Conservation (phyloP, 2,329 filamentous ascomycete species). For the Neofusicoccum parvum region DNA sequence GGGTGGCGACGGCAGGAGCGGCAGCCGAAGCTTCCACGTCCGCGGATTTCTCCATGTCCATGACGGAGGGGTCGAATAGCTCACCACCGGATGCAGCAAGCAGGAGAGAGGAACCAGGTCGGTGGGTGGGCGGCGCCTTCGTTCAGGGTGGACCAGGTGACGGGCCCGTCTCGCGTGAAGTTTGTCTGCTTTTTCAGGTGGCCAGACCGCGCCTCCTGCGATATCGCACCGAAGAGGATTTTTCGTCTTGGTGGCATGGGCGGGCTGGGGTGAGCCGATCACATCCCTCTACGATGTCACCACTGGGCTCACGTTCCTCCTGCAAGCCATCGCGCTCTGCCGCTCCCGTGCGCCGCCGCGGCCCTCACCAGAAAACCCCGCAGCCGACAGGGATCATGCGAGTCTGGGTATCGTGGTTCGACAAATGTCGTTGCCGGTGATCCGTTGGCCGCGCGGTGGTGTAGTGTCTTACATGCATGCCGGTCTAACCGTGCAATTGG, state of each 20-base stretch:
- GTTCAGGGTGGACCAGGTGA: neutral
- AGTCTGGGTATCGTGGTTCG: neutral
- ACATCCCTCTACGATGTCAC: neutral
- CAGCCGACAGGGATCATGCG: slow-evolving; percentile 1
- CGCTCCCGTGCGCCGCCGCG: too few species aligned
- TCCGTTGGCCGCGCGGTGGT: neutral
- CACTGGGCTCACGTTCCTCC: neutral
- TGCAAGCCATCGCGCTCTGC: neutral
- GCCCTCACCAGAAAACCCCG: neutral
- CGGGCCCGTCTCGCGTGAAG: neutral
- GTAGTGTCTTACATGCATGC: neutral
- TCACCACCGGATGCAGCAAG: too few species aligned
- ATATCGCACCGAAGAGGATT: neutral
- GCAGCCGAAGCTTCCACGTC: neutral
- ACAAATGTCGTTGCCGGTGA: slow-evolving; percentile 1
- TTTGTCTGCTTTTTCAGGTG: neutral
- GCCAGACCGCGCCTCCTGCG: neutral
- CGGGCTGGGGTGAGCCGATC: neutral
- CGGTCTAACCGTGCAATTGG: neutral
- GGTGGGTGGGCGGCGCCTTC: too few species aligned
- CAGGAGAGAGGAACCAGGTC: neutral
- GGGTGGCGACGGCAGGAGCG: neutral
- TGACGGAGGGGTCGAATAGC: neutral
- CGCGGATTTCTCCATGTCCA: neutral
- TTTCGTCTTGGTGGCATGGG: neutral